Evolutionary conservation across 1,139 yeast species (phyloP).

Genomic region (Saccharomyces uvarum): DNA sequence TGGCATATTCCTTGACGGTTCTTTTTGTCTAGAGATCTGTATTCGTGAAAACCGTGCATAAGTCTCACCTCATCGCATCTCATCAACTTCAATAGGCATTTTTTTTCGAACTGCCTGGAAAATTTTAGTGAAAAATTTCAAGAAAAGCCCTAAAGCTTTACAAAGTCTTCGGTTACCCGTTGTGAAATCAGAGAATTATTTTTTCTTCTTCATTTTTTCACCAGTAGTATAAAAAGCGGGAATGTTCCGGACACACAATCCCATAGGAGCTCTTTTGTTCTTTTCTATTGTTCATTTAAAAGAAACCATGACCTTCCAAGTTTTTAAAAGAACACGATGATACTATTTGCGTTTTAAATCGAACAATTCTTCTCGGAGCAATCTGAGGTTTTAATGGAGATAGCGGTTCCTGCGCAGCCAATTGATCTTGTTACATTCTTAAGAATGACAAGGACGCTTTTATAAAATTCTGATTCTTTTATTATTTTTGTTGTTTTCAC

Average conservation of each 20-base stretch:
- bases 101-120: neutral
- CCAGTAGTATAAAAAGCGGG: neutral
- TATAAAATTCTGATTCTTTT: slow-evolving; percentile 34
- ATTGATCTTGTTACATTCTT: slow-evolving; percentile 33
- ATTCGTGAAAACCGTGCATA: neutral
- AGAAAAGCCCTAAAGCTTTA: neutral
- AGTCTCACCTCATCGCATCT: neutral
- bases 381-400: slow-evolving; percentile 33
- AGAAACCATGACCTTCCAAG: slow-evolving; percentile 33
- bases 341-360: slow-evolving; percentile 30
- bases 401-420: slow-evolving; percentile 33
- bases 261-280: neutral
- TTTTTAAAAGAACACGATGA: slow-evolving; percentile 33
- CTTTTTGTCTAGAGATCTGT: neutral
- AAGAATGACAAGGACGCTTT: slow-evolving; percentile 29
- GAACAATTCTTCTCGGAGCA: slow-evolving; percentile 31
- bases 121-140: slow-evolving; percentile 1
- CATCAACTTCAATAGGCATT: neutral
- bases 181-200: neutral
- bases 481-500: neutral
- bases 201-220: neutral
- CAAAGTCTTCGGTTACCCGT: neutral
- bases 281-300: slow-evolving; percentile 8
- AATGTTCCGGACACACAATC: neutral
- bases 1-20: slow-evolving; percentile 4